Base-by-base conservation (phyloP, 176 grass and related monocot genomes). In the Juncus inflexus region DNA sequence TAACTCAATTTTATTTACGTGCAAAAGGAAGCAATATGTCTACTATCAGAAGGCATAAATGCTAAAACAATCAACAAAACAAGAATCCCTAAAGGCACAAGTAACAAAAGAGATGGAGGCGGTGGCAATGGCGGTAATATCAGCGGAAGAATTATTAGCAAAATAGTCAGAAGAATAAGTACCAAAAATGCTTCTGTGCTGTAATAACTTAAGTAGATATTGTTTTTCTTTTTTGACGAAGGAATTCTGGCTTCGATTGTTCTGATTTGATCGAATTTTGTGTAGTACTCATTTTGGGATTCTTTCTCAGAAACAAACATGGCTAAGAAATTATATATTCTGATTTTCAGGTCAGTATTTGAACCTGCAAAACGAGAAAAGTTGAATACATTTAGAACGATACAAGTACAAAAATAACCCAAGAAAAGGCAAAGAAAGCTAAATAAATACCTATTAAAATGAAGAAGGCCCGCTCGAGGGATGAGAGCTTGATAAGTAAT, bases 91-190 rank as follows among this genome's bases (percentile, higher is more conserved):
- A 87, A 59, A 0, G 86, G 90, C 42, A 90, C 58, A 42, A 90
- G 62, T 1, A 95, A 50, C 50, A 95, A 79, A 65, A 90, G 56
- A 40, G 76, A 72, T 0, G 90, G 90, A 0, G 90, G 86, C 5
- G 90, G 90, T 1, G 83, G 90, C 72, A 95, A 57, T 0, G 86
- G 90, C 1, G 90, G 90, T 66, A 95, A n/a, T 3, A 90, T 68
- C 63, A 90, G 50, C 0, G 90, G 90, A 57, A 95, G 90, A 6
- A 87, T 43, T 28, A 90, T 76, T 72, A 95, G 50, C 4, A 80
- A 90, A 12, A 77, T 35, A 1, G 78, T 77, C 60, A 87, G 53
- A 41, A 76, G 70, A 37, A 75, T 64, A 10, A 90, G 83, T 52
- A 87, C 16, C 7, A 95, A 38, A 19, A 83, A 83, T 4, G 86